Evolutionary conservation across 805 yeast genomes (phyloP), one percentile per base, ranked within the genome.

Genomic region (Candida bentonensis): DNA sequence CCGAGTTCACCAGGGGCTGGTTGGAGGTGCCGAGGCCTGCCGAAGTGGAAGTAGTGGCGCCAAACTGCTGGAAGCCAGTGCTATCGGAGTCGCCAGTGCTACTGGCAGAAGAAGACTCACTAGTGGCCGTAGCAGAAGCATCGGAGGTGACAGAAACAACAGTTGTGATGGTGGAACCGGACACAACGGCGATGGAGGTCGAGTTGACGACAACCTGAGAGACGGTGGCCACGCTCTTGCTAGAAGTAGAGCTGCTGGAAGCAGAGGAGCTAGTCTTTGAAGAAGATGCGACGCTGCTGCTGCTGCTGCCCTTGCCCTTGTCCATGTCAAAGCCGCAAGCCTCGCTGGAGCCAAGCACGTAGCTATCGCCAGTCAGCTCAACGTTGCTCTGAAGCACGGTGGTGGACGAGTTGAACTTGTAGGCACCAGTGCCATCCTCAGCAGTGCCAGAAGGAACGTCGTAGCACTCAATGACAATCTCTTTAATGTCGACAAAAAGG

Each of bases 381-480:
- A 88, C 66, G 44, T 66, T 63, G 40, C 69, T 72, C 40, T 68
- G 66, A 26, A 50, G 40, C 11, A 55, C 63, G n/a, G 72, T 64
- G 53, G 66, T 68, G 55, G 59, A 68, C 39, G 76, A 75, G 20
- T 30, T 30, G 66, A 68, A 83, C 20, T 66, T 61, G 56, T 80
- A 79, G 0, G 81, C 65, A 40, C 56, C 60, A 42, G 71, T 59
- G 41, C 79, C 80, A 26, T 62, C 61, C 42, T 59, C 57, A 36
- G 54, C 52, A 23, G 78, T 70, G 27, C 65, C 73, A 11, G 66
- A 53, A 23, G 96, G 95, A 28, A 86, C 74, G 55, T 73, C 85
- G 62, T 83, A 82, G 56, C 94, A 76, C 43, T 74, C 69, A 42
- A 87, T 72, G 15, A 70, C 67, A 28, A 85, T 68, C 40, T 72